Evolutionary conservation across 225 moss, liverwort and hornwort genomes (phyloP).

Genomic region (Bryum argenteum): DNA sequence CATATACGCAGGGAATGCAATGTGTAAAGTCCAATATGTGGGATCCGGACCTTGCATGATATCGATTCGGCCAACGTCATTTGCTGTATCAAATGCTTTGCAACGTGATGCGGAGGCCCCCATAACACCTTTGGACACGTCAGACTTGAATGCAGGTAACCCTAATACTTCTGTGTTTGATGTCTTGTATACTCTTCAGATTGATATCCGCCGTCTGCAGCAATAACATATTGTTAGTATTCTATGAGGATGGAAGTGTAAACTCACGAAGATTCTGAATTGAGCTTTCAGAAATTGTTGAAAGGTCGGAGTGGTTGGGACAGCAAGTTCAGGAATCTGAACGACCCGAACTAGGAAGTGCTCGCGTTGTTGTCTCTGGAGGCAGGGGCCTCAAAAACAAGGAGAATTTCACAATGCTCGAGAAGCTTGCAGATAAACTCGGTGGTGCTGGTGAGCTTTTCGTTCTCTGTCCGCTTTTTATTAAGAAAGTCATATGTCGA

Average conservation of each 20-base stretch:
- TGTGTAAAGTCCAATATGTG: conserved; percentile 73
- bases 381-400: conserved; percentile 83
- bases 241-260: neutral
- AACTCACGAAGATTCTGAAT: conserved; percentile 21
- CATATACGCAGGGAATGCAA: conserved; percentile 92
- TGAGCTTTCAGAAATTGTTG: conserved; percentile 51
- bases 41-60: conserved; percentile 86
- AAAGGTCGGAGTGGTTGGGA: conserved; percentile 84
- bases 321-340: conserved; percentile 77
- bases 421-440: conserved; percentile 87
- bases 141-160: conserved; percentile 68
- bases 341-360: conserved; percentile 87
- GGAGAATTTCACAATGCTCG: conserved; percentile 90
- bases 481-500: neutral
- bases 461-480: neutral
- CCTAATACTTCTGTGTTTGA: conserved; percentile 13
- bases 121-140: conserved; percentile 63
- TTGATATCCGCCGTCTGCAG: conserved; percentile 4
- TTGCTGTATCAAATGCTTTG: conserved; percentile 50
- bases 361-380: conserved; percentile 86
- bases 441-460: conserved; percentile 76
- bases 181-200: neutral
- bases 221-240: neutral
- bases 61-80: conserved; percentile 83
- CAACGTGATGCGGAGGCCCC: conserved; percentile 53